Percentiles rank a stretch among this genome's conserved stretches.
Evolutionary conservation across 495 filamentous ascomycete species (phyloP).

Genomic region (Lophiostoma macrostomum): DNA sequence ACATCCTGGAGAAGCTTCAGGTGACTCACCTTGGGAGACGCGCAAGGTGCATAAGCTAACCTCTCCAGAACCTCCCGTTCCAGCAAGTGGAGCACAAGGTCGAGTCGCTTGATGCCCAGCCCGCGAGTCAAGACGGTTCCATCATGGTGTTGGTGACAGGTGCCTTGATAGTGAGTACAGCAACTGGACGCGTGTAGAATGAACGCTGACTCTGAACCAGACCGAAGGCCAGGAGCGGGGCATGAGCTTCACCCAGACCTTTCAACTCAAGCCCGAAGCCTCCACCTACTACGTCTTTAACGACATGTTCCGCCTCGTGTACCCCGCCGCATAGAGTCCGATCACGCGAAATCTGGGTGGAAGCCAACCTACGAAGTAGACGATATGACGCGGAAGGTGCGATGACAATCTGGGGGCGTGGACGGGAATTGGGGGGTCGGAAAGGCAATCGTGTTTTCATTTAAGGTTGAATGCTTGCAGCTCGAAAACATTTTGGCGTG

Average conservation of each 20-base stretch:
- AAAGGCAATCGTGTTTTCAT: no score
- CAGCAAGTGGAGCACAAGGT: constrained; percentile 69
- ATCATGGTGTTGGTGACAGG: constrained; percentile 86
- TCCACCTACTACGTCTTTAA: constrained; percentile 83
- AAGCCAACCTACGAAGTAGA: not conserved
- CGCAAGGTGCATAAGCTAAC: not conserved
- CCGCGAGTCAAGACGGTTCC: constrained; percentile 54
- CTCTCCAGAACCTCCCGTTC: constrained; percentile 69
- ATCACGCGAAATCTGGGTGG: not conserved
- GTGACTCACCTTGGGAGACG: constrained; percentile 48
- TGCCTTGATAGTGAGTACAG: constrained; percentile 65
- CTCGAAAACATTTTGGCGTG: no score
- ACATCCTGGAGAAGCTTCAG: constrained; percentile 72
- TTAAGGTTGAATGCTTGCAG: no score
- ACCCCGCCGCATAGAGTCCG: constrained; percentile 42
- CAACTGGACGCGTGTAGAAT: not conserved
- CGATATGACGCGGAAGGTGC: not conserved
- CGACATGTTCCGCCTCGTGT: constrained; percentile 86
- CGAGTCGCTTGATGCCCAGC: constrained; percentile 73
- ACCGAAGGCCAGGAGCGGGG: constrained; percentile 76
- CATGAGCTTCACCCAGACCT: constrained; percentile 81
- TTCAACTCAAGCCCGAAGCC: constrained; percentile 73
- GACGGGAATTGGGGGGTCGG: not conserved
- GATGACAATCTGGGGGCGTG: not conserved
- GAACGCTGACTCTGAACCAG: constrained; percentile 45